Evolutionary conservation across 139 green algal genomes (phyloP), one percentile per base, ranked within the genome.

Genomic region (Volvox reticuliferus): DNA sequence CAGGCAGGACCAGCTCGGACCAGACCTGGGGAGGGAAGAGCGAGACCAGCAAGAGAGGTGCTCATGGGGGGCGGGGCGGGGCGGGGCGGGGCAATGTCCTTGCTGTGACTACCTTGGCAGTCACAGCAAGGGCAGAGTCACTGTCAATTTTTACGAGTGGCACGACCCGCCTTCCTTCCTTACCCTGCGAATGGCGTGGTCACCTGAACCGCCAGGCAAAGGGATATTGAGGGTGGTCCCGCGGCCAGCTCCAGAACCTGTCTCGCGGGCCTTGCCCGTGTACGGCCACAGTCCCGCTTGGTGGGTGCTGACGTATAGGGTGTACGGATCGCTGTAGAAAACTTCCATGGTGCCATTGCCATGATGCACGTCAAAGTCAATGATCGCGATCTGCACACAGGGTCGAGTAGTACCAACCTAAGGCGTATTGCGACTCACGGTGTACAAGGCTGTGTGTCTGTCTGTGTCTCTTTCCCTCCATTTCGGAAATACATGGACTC

Each of bases 341-440:
- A 95, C 83, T 19, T 98, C 98, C 61, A 97, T 91, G 0, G 96
- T 98, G 89, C 97, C 97, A 79, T 98, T 97, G 83, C 96, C 96
- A 63, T 98, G 96, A 87, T 98, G 97, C 19, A 99, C 97, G 91
- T 99, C 98, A 88, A 97, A 99, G 89, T 99, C 98, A 33, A 98
- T 93, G 0, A 99, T 97, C 35, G 97, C 75, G 18, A 99, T 95
- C 86, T 96, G 94, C 20, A n/a, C n/a, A n/a, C n/a, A n/a, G n/a
- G n/a, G n/a, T n/a, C n/a, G n/a, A n/a, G n/a, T n/a, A n/a, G n/a
- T n/a, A n/a, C n/a, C n/a, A n/a, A n/a, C n/a, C n/a, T n/a, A n/a
- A n/a, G n/a, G n/a, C n/a, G n/a, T n/a, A n/a, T n/a, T n/a, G n/a
- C n/a, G n/a, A n/a, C n/a, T n/a, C n/a, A n/a, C 20, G 1, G 50